Conservation (phyloP, 495 filamentous ascomycete genomes). For the Talaromyces nanjingensis region DNA sequence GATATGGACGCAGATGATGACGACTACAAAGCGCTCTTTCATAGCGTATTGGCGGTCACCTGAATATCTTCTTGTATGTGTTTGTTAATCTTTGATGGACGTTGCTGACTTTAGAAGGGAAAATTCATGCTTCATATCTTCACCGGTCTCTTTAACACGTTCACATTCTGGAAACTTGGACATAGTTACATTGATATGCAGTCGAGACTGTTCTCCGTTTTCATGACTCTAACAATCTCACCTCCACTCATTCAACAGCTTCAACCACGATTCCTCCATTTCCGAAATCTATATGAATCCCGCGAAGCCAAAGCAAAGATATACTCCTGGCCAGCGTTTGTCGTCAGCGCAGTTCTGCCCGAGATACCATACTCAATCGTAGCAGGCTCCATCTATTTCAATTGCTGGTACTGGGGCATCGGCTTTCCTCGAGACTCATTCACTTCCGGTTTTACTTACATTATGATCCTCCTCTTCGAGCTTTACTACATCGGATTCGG, state of each 20-base stretch:
- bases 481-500: constrained; percentile 68
- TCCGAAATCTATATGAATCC: constrained; percentile 38
- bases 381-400: constrained; percentile 46
- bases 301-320: constrained; percentile 46
- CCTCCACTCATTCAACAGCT: constrained; percentile 57
- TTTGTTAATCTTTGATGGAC: neutral
- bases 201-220: constrained; percentile 60
- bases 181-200: constrained; percentile 55
- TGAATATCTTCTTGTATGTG: constrained; percentile 45
- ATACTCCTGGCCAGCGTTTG: constrained; percentile 47
- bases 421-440: constrained; percentile 49
- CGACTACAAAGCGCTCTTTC: constrained; percentile 46
- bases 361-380: constrained; percentile 47
- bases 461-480: constrained; percentile 62
- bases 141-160: constrained; percentile 59
- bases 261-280: constrained; percentile 41
- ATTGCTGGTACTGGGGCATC: constrained; percentile 53
- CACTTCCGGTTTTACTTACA: constrained; percentile 47
- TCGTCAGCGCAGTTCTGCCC: constrained; percentile 38
- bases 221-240: constrained; percentile 62
- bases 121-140: constrained; percentile 59
- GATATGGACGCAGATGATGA: constrained; percentile 40
- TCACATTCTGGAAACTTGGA: constrained; percentile 58
- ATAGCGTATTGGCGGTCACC: constrained; percentile 55
- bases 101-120: constrained; percentile 23